Evolutionary conservation across 1,139 yeast species (phyloP).

Genomic region (Blastobotrys malaysiensis): DNA sequence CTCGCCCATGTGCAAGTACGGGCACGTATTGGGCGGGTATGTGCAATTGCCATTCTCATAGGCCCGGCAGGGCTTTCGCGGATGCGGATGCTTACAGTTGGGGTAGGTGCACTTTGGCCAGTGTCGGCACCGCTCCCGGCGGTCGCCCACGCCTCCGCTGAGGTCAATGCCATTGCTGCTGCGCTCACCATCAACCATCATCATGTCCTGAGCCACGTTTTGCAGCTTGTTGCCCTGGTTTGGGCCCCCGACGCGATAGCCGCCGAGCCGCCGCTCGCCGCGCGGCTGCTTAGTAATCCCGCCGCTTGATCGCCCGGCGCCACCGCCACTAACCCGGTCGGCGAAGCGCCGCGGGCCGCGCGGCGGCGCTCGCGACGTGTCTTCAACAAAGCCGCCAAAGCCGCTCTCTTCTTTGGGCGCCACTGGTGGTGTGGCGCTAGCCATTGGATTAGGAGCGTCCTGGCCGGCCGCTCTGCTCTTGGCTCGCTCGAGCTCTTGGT

Average conservation of each 20-base stretch:
- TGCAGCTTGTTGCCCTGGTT: slow-evolving; percentile 7
- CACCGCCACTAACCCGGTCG: background rate
- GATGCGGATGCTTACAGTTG: slow-evolving; percentile 72
- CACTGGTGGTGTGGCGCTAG: background rate
- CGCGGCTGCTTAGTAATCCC: background rate
- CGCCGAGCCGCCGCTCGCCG: slow-evolving; percentile 10
- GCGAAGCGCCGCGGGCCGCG: background rate
- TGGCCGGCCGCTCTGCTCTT: slow-evolving; percentile 1
- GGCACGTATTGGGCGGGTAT: slow-evolving; percentile 77
- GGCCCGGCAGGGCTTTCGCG: slow-evolving; percentile 67
- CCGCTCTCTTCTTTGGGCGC: slow-evolving; percentile 4
- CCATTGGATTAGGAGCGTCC: too few species aligned
- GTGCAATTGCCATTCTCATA: slow-evolving; percentile 79
- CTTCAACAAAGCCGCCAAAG: slow-evolving; percentile 10
- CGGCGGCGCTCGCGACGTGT: background rate
- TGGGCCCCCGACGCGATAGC: slow-evolving; percentile 9
- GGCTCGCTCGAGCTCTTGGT: slow-evolving; percentile 40
- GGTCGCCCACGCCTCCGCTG: slow-evolving; percentile 6
- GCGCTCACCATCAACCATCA: slow-evolving; percentile 9
- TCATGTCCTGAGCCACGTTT: slow-evolving; percentile 8
- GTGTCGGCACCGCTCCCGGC: slow-evolving; percentile 52
- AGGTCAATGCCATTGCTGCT: slow-evolving; percentile 12
- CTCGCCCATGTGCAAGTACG: slow-evolving; percentile 76
- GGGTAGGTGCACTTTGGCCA: slow-evolving; percentile 70
- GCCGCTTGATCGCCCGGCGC: background rate